Conservation (phyloP, 2,329 filamentous ascomycete species). For the Xylaria sp. region DNA sequence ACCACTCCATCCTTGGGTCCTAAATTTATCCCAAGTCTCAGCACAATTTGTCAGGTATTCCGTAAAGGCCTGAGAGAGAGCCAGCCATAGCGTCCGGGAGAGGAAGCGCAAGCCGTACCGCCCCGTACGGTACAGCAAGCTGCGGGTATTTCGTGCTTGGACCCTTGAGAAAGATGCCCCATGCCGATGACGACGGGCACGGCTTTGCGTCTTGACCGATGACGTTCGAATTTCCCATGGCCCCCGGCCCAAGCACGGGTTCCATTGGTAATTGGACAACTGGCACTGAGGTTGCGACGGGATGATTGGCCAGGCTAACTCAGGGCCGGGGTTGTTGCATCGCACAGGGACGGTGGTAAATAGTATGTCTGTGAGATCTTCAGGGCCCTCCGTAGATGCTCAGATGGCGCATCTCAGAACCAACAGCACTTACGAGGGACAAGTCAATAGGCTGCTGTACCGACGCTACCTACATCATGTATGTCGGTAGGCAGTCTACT, state of each 20-base stretch:
- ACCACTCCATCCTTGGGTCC: background rate
- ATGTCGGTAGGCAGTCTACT: too few species aligned
- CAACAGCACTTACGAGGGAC: background rate
- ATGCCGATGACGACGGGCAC: slow-evolving; percentile 27
- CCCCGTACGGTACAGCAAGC: background rate
- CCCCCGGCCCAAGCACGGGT: slow-evolving; percentile 15
- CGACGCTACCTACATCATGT: too few species aligned
- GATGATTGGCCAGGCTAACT: slow-evolving; percentile 21
- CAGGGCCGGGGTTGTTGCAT: slow-evolving; percentile 22
- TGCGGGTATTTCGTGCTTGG: background rate
- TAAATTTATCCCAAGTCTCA: background rate
- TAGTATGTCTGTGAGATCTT: slow-evolving; percentile 16
- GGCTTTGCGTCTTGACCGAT: slow-evolving; percentile 20
- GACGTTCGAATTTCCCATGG: slow-evolving; percentile 23
- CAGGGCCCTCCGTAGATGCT: background rate
- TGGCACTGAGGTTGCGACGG: slow-evolving; percentile 12
- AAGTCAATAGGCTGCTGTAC: background rate
- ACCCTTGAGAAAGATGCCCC: background rate
- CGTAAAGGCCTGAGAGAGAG: background rate
- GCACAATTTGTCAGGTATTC: background rate
- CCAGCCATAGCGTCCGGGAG: background rate
- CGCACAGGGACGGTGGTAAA: slow-evolving; percentile 19
- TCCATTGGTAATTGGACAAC: slow-evolving; percentile 22
- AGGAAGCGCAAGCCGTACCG: background rate
- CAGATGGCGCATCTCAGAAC: background rate